phyloP scores from a whole-genome alignment of 1,284 basidiomycete species.

The Marasmius oreades region DNA sequence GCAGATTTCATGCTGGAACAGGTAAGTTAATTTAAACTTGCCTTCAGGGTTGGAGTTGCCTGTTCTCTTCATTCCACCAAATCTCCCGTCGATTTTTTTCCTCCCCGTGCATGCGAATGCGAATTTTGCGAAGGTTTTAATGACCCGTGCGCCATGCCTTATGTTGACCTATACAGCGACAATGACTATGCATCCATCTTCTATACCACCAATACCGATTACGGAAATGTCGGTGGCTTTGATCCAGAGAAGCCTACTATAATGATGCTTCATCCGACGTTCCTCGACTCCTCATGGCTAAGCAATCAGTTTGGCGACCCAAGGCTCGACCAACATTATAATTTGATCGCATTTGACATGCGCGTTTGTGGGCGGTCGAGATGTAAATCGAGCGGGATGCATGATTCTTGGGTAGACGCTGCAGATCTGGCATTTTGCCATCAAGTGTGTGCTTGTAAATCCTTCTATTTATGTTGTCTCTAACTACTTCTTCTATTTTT shows the following conservation, averaged over 20 bases:
- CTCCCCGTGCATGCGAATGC: slow-evolving; percentile 12
- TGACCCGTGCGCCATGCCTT: slow-evolving; percentile 49
- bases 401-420: slow-evolving; percentile 72
- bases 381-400: slow-evolving; percentile 47
- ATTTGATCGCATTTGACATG: slow-evolving; percentile 71
- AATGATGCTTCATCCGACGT: slow-evolving; percentile 62
- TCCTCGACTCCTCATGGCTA: slow-evolving; percentile 68
- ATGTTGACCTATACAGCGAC: slow-evolving; percentile 57
- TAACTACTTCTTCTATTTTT: neutral
- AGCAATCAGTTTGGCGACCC: slow-evolving; percentile 63
- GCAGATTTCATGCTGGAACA: no score
- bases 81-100: no score
- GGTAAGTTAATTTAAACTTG: no score
- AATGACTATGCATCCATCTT: slow-evolving; percentile 68
- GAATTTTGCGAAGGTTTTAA: no score
- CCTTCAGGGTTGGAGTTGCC: no score
- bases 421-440: slow-evolving; percentile 68
- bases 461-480: neutral
- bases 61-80: no score
- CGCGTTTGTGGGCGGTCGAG: slow-evolving; percentile 62
- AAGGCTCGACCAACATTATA: slow-evolving; percentile 52
- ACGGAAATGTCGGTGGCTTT: slow-evolving; percentile 60
- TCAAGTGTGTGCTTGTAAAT: slow-evolving; percentile 41
- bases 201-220: slow-evolving; percentile 61
- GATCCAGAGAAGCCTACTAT: slow-evolving; percentile 60